Base-by-base conservation (phyloP, 805 yeast genomes). In the Kazachstania taianensis region DNA sequence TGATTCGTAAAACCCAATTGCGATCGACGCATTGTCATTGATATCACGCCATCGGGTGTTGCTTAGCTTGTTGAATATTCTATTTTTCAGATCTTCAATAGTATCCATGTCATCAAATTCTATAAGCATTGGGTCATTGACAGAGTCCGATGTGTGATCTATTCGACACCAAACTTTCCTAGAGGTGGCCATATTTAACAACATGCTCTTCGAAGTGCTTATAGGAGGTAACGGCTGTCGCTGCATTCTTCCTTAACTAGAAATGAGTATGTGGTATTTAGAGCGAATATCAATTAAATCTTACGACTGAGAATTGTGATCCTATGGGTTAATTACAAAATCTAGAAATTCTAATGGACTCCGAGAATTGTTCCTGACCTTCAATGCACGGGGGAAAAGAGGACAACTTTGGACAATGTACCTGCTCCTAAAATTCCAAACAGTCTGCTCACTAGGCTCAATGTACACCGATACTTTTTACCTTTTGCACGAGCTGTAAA, bases 31-130 rank as follows among this genome's bases (percentile, higher is more conserved):
- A 70, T 31, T 63, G 53, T 41, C 59, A 32, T 51, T 71, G 54
- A 3, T 76, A 81, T 38, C 80, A 51, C 2, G 83, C 69, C 40
- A 80, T 75, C 37, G 94, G 81, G 54, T 71, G 15, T 33, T 16
- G 26, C 36, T 44, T 18, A 56, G 81, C 46, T 78, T 81, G 30
- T 61, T 61, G 25, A 77, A 57, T 1, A 87, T 68, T 40, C 74
- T 68, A 8, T 68, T 61, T 50, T 87, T 87, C 47, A 87, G 63
- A 56, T 89, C 95, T 55, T 87, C 97, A 5, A 87, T 70, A 1
- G 86, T 68, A 50, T 82, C 89, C 15, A 57, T 52, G 20, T 73
- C 73, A 13, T 66, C 64, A 14, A 82, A 79, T 39, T 66, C 53
- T 5, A 87, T 59, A 1, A 94, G 72, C 0, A 95, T 83, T 3